Evolutionary conservation across 495 filamentous ascomycete species (phyloP).

Genomic region (Schizothecium vesticola): DNA sequence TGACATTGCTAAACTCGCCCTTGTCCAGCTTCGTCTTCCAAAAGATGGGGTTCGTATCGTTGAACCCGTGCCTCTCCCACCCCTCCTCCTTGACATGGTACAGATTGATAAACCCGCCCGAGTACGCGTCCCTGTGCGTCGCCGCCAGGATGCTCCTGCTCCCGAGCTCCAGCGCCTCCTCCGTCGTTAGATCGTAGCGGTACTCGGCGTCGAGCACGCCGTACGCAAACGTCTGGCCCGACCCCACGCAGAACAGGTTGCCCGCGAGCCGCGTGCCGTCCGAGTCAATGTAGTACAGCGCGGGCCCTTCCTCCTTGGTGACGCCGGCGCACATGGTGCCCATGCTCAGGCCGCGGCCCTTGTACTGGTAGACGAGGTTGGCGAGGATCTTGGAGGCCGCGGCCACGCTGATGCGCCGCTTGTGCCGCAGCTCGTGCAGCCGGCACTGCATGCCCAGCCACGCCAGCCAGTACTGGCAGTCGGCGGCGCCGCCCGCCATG

Average conservation of each 20-base stretch:
- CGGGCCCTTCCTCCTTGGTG: constrained; percentile 91
- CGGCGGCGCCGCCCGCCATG: constrained; percentile 97
- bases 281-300: constrained; percentile 98
- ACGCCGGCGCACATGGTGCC: constrained; percentile 99
- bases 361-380: constrained; percentile 97
- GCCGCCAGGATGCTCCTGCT: constrained; percentile 91
- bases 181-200: constrained; percentile 72
- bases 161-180: constrained; percentile 87
- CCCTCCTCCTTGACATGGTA: constrained; percentile 98
- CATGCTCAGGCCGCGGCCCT: constrained; percentile 96
- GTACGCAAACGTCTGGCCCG: constrained; percentile 97
- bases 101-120: constrained; percentile 95
- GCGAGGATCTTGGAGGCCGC: constrained; percentile 97
- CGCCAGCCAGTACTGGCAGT: constrained; percentile 99
- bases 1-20: constrained; percentile 97
- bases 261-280: constrained; percentile 90
- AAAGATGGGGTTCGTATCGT: constrained; percentile 92
- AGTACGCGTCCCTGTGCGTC: constrained; percentile 95
- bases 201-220: constrained; percentile 97
- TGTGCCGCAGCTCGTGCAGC: constrained; percentile 97
- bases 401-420: constrained; percentile 94
- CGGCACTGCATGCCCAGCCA: constrained; percentile 99
- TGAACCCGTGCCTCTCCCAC: constrained; percentile 98
- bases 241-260: constrained; percentile 96
- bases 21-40: constrained; percentile 98